Evolutionary conservation across 148 eudicot genomes (phyloP).

Genomic region (Diospyros lotus): DNA sequence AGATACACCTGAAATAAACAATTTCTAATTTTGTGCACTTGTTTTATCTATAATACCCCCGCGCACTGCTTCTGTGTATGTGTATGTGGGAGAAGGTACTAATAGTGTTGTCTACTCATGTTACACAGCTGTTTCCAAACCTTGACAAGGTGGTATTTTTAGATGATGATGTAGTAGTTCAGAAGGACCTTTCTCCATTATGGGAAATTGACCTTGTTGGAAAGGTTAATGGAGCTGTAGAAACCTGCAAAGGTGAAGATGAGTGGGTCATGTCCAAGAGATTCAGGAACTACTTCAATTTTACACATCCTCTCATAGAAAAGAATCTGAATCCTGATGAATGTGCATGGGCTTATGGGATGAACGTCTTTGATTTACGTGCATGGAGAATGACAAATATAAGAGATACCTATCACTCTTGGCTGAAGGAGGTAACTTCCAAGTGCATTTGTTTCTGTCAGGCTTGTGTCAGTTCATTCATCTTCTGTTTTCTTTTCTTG

Average conservation of each 20-base stretch:
- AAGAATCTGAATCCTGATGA: conserved; percentile 81
- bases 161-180: conserved; percentile 94
- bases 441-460: not conserved
- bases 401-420: conserved; percentile 81
- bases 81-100: not conserved
- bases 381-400: conserved; percentile 87
- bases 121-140: conserved; percentile 80
- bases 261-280: conserved; percentile 97
- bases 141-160: conserved; percentile 93
- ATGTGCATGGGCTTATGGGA: conserved; percentile 99
- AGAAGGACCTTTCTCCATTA: conserved; percentile 84
- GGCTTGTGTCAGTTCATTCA: not conserved
- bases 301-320: conserved; percentile 84
- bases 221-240: conserved; percentile 97
- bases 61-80: not conserved
- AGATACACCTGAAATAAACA: not conserved
- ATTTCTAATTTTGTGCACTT: not conserved
- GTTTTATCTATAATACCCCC: not conserved
- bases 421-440: conserved; percentile 86
- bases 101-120: conserved; percentile 17
- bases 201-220: conserved; percentile 93
- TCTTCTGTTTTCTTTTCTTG: conserved; percentile 1
- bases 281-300: conserved; percentile 87
- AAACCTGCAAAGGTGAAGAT: conserved; percentile 95
- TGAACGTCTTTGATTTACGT: conserved; percentile 91